phyloP scores from a whole-genome alignment of 1,139 yeast genomes.

The Scheffersomyces illinoinensis region DNA sequence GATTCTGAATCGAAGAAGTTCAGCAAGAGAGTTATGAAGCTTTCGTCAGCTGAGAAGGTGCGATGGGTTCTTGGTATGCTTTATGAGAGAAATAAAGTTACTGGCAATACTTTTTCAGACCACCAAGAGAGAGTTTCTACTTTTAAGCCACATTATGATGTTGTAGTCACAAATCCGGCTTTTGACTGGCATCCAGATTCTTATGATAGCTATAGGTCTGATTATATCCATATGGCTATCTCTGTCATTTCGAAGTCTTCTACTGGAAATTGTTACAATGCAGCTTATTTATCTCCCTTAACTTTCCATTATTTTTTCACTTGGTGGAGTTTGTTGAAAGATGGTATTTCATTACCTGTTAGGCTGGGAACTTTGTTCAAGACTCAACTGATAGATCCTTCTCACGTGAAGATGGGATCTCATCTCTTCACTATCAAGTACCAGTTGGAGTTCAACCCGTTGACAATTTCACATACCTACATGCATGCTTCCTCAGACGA shows the following conservation, averaged over 20 bases:
- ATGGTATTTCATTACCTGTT: constrained; percentile 72
- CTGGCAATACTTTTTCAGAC: constrained; percentile 23
- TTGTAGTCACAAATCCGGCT: constrained; percentile 40
- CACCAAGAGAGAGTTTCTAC: constrained; percentile 31
- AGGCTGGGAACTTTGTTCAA: constrained; percentile 68
- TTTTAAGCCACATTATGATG: constrained; percentile 47
- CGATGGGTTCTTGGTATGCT: constrained; percentile 43
- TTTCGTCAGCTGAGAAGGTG: constrained; percentile 42
- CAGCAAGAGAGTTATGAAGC: constrained; percentile 38
- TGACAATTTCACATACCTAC: constrained; percentile 72
- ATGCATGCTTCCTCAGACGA: constrained; percentile 49
- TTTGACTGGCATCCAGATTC: constrained; percentile 48
- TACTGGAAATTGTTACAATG: constrained; percentile 53
- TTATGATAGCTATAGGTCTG: constrained; percentile 40
- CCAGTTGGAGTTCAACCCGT: constrained; percentile 69
- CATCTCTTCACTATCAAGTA: constrained; percentile 82
- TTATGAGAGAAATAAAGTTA: constrained; percentile 38
- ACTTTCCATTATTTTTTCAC: constrained; percentile 65
- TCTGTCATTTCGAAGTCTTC: constrained; percentile 38
- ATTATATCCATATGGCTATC: constrained; percentile 44
- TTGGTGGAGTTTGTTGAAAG: constrained; percentile 85
- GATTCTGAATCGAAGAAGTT: constrained; percentile 35
- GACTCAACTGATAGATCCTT: constrained; percentile 22
- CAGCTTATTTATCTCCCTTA: constrained; percentile 75
- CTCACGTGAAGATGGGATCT: constrained; percentile 66